Base-by-base conservation (phyloP, 768 basidiomycete species). In the Rhodotorula taiwanensis region DNA sequence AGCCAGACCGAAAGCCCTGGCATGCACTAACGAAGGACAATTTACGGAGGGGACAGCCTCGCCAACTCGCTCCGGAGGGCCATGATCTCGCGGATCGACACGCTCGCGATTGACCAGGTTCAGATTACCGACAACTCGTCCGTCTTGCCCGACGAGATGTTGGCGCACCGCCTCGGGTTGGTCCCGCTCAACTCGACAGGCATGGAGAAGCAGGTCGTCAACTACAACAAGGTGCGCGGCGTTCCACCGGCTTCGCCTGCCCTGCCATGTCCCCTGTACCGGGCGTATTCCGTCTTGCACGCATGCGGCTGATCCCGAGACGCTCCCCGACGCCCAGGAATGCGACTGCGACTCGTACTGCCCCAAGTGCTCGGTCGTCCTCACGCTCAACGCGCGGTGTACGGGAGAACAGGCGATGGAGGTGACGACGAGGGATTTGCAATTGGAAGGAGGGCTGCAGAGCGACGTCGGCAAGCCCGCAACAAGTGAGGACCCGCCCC, bases 101-200 rank as follows among this genome's bases (percentile, higher is more conserved):
- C 95, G 61, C 83, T 99, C 66, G 95, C 93, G 41, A 98, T 99
- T 68, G 95, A 99, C 79, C 86, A 94, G 77, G 94, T 98, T 16
- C 88, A 91, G 76, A 87, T 98, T 67, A 83, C 86, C 62, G 82
- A 82, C 58, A 99, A 99, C 75, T 91, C 90, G 8, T 85, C 89
- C 3, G 93, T 95, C 6, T 78, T 99, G 27, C 89, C 93, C 4
- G 95, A 99, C 77, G 95, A 99, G 78, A 95, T 92, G 78, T 87
- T 99, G 64, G 89, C 92, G 0, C 95, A 99, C 76, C 84, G 95
- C 54, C 80, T 99, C 34, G 95, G 95, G 28, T 87, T 95, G 83
- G 81, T 99, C 33, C 95, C 95, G 13, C 79, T 99, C 28, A 80
- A 86, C 54, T 93, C 89, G 76, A 88, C 90, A 72, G 88, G 83